Base-by-base conservation (phyloP, 805 yeast species). In the Tetrapisispora fleetii region DNA sequence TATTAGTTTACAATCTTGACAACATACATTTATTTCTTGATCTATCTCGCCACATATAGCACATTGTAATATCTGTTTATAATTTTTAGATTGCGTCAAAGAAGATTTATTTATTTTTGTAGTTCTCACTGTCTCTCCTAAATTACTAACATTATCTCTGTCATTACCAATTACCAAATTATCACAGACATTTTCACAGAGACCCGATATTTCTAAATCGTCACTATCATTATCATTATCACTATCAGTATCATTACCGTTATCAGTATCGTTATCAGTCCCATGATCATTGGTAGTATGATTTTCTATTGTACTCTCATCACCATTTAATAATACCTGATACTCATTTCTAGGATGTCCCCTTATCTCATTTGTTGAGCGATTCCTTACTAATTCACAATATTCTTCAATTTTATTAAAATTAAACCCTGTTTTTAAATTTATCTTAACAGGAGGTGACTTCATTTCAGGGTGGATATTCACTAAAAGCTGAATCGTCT, bases 1-100 rank as follows among this genome's bases (percentile, higher is more conserved):
- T 16, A 51, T 40, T 4, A 47, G 24, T 27, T 51, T 41, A 47
- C 62, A 57, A n/a, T 32, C 13, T 22, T 46, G 46, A 43, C 64
- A 60, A 17, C 38, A 49, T 4, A 39, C 41, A 37, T 52, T 53
- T 9, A 53, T 40, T 8, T 38, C 41, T 1, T 43, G 27, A 40
- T 48, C 52, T 19, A 47, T 33, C 27, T 42, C 53, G 2, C 62
- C 64, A 44, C 64, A 60, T 19, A 60, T 48, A 58, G 18, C 47
- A 47, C 35, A 52, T 22, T 33, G 19, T 14, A 37, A 22, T 16
- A 42, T 21, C 21, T 35, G 45, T 33, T 16, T 21, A 9, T 19
- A 22, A 17, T 19, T 11, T 17, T 30, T 30, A 17, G n/a, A 38
- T 6, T 11, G 8, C 14, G 8, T 32, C 10, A 11, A 32, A 32